Evolutionary conservation across 495 filamentous ascomycete species (phyloP).

Genomic region (Aspergillus ostianus): DNA sequence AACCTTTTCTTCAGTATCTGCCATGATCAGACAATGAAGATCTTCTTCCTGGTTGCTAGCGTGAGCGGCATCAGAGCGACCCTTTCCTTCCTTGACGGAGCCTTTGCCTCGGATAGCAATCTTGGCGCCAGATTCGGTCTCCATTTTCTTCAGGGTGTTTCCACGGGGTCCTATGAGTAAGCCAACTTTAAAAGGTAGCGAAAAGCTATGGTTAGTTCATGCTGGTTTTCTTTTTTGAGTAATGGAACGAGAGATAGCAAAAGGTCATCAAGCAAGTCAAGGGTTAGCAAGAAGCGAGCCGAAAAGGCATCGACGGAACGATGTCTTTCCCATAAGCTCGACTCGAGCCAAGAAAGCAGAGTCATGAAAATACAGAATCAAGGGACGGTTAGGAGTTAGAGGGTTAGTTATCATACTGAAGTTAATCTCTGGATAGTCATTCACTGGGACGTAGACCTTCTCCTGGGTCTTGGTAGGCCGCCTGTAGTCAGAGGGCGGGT

Average conservation of each 20-base stretch:
- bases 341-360: conserved; percentile 43
- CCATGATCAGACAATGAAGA: conserved; percentile 98
- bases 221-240: conserved; percentile 43
- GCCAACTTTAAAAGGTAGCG: conserved; percentile 88
- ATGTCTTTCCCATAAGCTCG: conserved; percentile 41
- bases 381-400: conserved; percentile 75
- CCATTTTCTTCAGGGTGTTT: conserved; percentile 99
- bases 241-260: conserved; percentile 17
- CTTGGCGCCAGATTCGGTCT: conserved; percentile 92
- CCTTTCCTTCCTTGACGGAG: conserved; percentile 99
- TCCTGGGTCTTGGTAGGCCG: conserved; percentile 98
- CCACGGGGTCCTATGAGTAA: conserved; percentile 99
- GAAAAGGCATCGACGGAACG: conserved; percentile 40
- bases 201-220: conserved; percentile 81
- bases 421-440: conserved; percentile 99
- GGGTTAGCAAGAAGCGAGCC: conserved; percentile 60
- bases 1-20: conserved; percentile 97
- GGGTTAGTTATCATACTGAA: conserved; percentile 99
- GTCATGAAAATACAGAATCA: conserved; percentile 45
- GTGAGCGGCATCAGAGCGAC: conserved; percentile 96
- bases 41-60: conserved; percentile 99
- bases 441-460: conserved; percentile 99
- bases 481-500: conserved; percentile 95
- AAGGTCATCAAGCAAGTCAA: conserved; percentile 39
- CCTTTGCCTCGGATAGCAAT: conserved; percentile 99